Conservation (phyloP, 2,329 filamentous ascomycete species). For the Penicillium carneum region DNA sequence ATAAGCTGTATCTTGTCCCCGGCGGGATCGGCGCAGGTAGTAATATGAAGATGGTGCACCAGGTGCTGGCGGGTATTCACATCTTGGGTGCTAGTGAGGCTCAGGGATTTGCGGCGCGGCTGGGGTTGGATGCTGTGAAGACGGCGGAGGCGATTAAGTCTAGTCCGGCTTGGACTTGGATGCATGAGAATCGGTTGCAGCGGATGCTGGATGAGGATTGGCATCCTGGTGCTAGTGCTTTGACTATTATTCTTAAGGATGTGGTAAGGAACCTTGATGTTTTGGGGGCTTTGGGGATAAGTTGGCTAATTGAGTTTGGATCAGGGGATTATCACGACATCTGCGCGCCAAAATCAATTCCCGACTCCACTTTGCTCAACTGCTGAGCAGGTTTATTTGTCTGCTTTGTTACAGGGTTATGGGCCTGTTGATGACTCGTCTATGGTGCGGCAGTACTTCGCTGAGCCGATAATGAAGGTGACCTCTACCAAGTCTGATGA, state of each 20-base stretch:
- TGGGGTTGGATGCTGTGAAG: constrained; percentile 60
- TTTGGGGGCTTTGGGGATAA: not conserved
- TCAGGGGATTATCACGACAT: constrained; percentile 70
- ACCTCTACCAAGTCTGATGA: constrained; percentile 42
- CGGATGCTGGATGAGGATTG: constrained; percentile 62
- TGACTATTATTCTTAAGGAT: constrained; percentile 69
- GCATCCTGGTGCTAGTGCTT: constrained; percentile 64
- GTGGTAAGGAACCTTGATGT: constrained; percentile 41
- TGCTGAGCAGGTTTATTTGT: constrained; percentile 71
- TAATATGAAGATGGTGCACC: constrained; percentile 70
- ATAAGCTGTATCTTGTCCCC: constrained; percentile 68
- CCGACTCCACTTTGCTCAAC: constrained; percentile 67
- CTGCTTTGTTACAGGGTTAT: constrained; percentile 65
- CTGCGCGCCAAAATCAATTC: constrained; percentile 65
- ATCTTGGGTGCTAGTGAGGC: constrained; percentile 68
- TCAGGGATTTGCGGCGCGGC: constrained; percentile 64
- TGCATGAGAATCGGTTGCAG: constrained; percentile 67
- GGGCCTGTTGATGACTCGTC: constrained; percentile 63
- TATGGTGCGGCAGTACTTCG: constrained; percentile 62
- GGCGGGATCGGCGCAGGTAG: constrained; percentile 67
- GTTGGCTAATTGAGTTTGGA: constrained; percentile 1
- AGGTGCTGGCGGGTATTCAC: constrained; percentile 69
- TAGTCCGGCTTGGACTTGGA: constrained; percentile 65
- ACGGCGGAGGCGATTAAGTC: constrained; percentile 56
- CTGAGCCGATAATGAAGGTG: constrained; percentile 52